phyloP scores from a whole-genome alignment of 2,329 filamentous ascomycete genomes.

The Ilyonectria mors-panacis region DNA sequence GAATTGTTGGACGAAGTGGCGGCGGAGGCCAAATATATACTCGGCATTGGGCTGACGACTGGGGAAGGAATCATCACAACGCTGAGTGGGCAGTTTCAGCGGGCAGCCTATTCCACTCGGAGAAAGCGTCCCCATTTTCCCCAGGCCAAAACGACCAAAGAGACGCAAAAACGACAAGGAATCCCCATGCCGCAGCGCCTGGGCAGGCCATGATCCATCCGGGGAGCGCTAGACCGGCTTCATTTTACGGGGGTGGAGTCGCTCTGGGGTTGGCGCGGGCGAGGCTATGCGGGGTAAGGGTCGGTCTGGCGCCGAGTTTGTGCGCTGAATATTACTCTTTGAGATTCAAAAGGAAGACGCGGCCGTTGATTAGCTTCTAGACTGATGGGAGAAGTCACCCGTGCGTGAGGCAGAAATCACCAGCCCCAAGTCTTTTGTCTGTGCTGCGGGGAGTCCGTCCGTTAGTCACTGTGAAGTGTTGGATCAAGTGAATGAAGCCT shows the following conservation, averaged over 20 bases:
- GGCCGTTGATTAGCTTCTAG: background rate
- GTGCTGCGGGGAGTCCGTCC: slow-evolving; percentile 5
- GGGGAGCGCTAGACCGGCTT: slow-evolving; percentile 25
- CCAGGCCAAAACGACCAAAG: background rate
- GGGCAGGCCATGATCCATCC: background rate
- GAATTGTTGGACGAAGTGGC: background rate
- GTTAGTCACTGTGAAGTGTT: no score
- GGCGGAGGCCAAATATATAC: slow-evolving; percentile 30
- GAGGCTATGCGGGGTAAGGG: slow-evolving; percentile 32
- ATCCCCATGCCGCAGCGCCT: background rate
- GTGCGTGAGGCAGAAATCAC: slow-evolving; percentile 20
- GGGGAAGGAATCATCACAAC: slow-evolving; percentile 15
- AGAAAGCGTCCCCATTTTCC: slow-evolving; percentile 1
- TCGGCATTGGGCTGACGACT: slow-evolving; percentile 15
- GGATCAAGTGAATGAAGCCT: background rate
- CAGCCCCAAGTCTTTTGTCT: slow-evolving; percentile 9
- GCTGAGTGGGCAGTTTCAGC: slow-evolving; percentile 23
- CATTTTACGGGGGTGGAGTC: slow-evolving; percentile 31
- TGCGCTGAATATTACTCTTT: slow-evolving; percentile 35
- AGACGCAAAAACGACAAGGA: slow-evolving; percentile 1
- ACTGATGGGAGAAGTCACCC: background rate
- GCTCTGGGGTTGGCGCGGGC: slow-evolving; percentile 31
- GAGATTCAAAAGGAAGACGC: slow-evolving; percentile 28
- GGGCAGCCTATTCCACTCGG: slow-evolving; percentile 6
- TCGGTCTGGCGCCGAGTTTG: slow-evolving; percentile 3